A percentile compares a stretch with the other conserved stretches of the same genome.
phyloP scores from a whole-genome alignment of 257 asterid species.

The Henckelia pumila region DNA sequence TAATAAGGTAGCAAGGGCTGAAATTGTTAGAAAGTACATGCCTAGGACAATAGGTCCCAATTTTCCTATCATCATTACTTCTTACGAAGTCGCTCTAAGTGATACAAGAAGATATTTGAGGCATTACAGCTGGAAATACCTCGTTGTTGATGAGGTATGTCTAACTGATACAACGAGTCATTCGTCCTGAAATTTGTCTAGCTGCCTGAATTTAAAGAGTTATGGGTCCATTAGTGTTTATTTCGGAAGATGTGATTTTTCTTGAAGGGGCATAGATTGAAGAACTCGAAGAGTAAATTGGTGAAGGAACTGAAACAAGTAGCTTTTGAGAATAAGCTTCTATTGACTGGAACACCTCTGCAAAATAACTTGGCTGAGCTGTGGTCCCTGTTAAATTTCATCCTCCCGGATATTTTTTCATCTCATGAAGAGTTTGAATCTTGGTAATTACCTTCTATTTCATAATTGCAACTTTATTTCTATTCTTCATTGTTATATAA shows the following conservation, averaged over 20 bases:
- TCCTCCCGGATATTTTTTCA: constrained; percentile 96
- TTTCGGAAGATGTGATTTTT: not conserved
- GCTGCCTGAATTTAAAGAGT: constrained; percentile 18
- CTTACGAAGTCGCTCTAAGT: constrained; percentile 76
- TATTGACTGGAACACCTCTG: constrained; percentile 96
- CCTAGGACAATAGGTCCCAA: constrained; percentile 76
- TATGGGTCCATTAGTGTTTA: constrained; percentile 7
- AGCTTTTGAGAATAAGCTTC: constrained; percentile 81
- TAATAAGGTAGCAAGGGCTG: constrained; percentile 62
- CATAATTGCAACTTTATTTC: not conserved
- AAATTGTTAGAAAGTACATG: constrained; percentile 75
- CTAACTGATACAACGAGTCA: not conserved
- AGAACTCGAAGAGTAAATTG: constrained; percentile 82
- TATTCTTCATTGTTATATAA: not conserved
- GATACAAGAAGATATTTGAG: constrained; percentile 63
- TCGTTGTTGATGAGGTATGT: constrained; percentile 94
- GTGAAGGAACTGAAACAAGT: constrained; percentile 64
- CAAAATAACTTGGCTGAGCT: constrained; percentile 98
- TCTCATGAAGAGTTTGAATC: constrained; percentile 94
- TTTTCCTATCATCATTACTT: constrained; percentile 85
- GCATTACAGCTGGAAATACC: constrained; percentile 84
- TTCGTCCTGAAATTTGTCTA: constrained; percentile 12
- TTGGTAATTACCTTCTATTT: constrained; percentile 52
- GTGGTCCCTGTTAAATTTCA: constrained; percentile 94
- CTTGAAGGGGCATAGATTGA: constrained; percentile 90